phyloP scores from a whole-genome alignment of 805 yeast species.

The Pichia nanzhaoensis region DNA sequence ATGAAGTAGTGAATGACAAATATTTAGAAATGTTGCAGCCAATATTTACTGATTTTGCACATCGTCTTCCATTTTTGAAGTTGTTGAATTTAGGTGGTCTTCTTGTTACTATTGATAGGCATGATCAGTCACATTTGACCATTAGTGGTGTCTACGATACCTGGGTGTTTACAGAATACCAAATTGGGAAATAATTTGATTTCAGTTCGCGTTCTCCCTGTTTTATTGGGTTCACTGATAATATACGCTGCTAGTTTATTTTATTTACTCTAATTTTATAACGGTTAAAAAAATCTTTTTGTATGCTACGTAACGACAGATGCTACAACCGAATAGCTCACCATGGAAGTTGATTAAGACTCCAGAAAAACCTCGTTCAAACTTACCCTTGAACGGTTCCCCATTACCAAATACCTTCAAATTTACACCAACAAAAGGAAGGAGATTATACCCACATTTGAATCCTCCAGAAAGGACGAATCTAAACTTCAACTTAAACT shows the following conservation, averaged over 20 bases:
- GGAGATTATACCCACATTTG: slow-evolving; percentile 22
- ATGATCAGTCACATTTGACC: not conserved
- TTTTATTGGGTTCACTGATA: too few species aligned
- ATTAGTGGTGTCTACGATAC: slow-evolving; percentile 5
- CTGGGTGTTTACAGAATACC: slow-evolving; percentile 11
- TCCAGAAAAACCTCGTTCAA: slow-evolving; percentile 4
- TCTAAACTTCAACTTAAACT: not conserved
- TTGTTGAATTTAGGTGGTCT: slow-evolving; percentile 6
- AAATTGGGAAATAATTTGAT: slow-evolving; percentile 1
- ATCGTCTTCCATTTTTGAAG: not conserved
- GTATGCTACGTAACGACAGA: not conserved
- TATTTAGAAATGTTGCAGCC: slow-evolving; percentile 4
- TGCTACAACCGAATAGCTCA: slow-evolving; percentile 7
- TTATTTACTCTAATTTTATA: too few species aligned
- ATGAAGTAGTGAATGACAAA: not conserved
- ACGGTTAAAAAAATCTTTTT: not conserved
- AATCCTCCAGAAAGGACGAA: slow-evolving; percentile 12
- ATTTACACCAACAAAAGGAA: slow-evolving; percentile 28
- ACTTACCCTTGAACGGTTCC: slow-evolving; percentile 8
- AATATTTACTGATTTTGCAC: not conserved
- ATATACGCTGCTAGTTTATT: too few species aligned
- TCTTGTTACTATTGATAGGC: not conserved
- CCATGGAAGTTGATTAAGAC: slow-evolving; percentile 10
- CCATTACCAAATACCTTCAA: slow-evolving; percentile 24
- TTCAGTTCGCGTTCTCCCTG: not conserved